Percentiles rank a stretch among this genome's conserved stretches.
Conservation (phyloP, 495 filamentous ascomycete species). For the Tuber brumale region DNA sequence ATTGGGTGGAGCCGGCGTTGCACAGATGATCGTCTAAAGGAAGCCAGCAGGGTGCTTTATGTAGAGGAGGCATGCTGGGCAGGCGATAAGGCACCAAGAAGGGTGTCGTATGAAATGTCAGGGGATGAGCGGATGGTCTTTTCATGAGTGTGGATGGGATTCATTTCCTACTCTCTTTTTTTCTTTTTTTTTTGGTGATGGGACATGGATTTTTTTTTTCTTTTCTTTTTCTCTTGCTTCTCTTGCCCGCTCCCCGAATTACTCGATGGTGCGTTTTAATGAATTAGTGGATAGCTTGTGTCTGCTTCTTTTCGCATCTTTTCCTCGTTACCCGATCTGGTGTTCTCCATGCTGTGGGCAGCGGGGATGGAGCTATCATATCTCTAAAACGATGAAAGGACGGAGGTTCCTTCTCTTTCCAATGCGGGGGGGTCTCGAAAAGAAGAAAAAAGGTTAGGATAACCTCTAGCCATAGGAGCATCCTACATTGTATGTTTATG, state of each 20-base stretch:
- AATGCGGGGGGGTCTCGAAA: neutral
- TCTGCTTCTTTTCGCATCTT: neutral
- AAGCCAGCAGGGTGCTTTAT: constrained; percentile 4
- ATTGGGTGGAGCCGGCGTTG: constrained; percentile 84
- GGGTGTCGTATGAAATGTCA: constrained; percentile 11
- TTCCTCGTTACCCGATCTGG: neutral
- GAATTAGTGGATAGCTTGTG: constrained; percentile 9
- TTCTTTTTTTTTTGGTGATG: constrained; percentile 19
- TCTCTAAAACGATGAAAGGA: neutral
- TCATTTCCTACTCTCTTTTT: constrained; percentile 25
- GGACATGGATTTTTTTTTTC: constrained; percentile 22
- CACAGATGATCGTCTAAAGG: constrained; percentile 93
- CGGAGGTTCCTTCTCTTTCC: neutral
- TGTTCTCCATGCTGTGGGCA: neutral
- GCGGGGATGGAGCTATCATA: neutral
- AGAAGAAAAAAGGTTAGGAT: neutral
- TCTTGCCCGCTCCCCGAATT: neutral
- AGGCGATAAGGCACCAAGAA: neutral
- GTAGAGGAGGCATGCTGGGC: constrained; percentile 5
- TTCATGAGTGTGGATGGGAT: constrained; percentile 5
- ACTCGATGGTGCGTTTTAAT: constrained; percentile 28
- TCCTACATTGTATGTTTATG: neutral
- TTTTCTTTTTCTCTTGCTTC: constrained; percentile 8
- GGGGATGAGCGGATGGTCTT: constrained; percentile 6
- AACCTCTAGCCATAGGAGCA: neutral